Base-by-base conservation (phyloP, 2,329 filamentous ascomycete genomes). In the Boeremia exigua region DNA sequence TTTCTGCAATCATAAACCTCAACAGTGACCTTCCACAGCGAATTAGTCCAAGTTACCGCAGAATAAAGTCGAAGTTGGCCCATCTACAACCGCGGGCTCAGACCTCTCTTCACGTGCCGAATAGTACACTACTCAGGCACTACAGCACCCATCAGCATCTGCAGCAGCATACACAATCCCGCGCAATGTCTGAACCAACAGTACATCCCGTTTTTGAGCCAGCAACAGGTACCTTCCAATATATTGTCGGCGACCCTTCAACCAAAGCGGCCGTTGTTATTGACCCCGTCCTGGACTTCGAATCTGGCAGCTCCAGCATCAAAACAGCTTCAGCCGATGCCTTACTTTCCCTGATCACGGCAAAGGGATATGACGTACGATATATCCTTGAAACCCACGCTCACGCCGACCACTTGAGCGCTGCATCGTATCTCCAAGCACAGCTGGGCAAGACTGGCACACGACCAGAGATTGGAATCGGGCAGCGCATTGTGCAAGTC, bases 331-430 rank as follows among this genome's bases (percentile, higher is more conserved):
- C 81, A 0, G 86, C 86, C 2, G 84, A 88, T 54, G 39, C 56
- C 0, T 59, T 89, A 0, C 73, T 88, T 0, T 59, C 74, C 0
- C 23, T 82, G 0, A 67, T 85, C 6, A 60, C 66, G 4, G 63
- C 79, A 1, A 69, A 82, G 1, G 73, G 73, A 1, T 87, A 86
- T 64, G 77, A 58, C 0, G 65, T 88, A 9, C 73, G 77, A 0
- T 74, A 70, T 36, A 84, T 89, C 15, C 77, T 88, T 2, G 86
- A 89, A 60, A 88, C 86, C 0, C 86, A 89, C 65, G 81, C 78
- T 0, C 83, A 87, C 57, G 84, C 84, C 3, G 84, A 88, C 51
- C 85, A 88, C 56, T 59, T 88, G 0, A 88, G 84, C 0, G 81
- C 86, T 0, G 78, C 85, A 0, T 77, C 78, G 4, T 88, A 88